Evolutionary conservation across 768 basidiomycete species (phyloP).

Genomic region (Kwoniella mangroviensis): DNA sequence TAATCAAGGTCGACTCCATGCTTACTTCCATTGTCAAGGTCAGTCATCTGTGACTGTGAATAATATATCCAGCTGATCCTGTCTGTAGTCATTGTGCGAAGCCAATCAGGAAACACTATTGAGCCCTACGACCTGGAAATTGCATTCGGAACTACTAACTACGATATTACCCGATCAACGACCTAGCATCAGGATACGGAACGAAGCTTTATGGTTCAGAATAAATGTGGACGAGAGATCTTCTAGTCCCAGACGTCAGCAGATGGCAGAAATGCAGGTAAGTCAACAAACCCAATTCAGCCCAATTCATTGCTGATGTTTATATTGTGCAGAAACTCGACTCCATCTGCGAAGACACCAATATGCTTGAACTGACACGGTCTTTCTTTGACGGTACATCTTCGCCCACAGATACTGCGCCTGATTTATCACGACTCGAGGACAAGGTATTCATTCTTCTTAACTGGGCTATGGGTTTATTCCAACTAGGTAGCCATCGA

Average conservation of each 20-base stretch:
- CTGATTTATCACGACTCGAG: slow-evolving; percentile 38
- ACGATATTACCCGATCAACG: slow-evolving; percentile 1
- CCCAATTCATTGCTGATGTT: too few species aligned
- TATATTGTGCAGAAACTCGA: slow-evolving; percentile 41
- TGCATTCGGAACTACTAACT: slow-evolving; percentile 22
- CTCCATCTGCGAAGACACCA: slow-evolving; percentile 45
- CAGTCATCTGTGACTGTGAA: not conserved
- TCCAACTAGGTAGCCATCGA: slow-evolving; percentile 48
- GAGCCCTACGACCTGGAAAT: slow-evolving; percentile 38
- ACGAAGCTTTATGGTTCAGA: slow-evolving; percentile 32
- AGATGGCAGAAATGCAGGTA: slow-evolving; percentile 50
- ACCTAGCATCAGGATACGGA: slow-evolving; percentile 20
- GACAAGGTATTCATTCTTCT: slow-evolving; percentile 49
- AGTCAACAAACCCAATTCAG: slow-evolving; percentile 13
- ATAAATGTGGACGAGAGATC: slow-evolving; percentile 29
- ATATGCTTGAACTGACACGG: slow-evolving; percentile 44
- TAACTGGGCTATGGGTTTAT: slow-evolving; percentile 52
- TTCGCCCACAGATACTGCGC: slow-evolving; percentile 25
- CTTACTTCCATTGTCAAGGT: slow-evolving; percentile 34
- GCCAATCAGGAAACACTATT: slow-evolving; percentile 35
- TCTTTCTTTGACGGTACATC: slow-evolving; percentile 47
- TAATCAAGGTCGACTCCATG: slow-evolving; percentile 32
- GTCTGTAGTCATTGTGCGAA: slow-evolving; percentile 21
- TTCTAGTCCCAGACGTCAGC: slow-evolving; percentile 46
- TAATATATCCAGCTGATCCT: slow-evolving; percentile 3